These are phyloP conservation scores for Yamadazyma olivae DNA, from an alignment of 805 yeast species.

Conservation along the genomic window DNA sequence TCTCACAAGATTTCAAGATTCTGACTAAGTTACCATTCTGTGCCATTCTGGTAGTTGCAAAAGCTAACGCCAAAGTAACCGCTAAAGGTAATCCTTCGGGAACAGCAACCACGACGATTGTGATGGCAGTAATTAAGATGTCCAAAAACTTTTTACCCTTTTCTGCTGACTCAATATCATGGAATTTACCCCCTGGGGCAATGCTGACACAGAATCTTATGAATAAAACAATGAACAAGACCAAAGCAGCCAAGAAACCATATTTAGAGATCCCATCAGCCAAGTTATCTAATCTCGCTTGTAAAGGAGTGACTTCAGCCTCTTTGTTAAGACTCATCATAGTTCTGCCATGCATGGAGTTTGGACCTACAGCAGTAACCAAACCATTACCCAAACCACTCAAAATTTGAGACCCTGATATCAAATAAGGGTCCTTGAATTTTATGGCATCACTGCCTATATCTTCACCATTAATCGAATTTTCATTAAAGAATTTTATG, in stretches of 20 bases:
- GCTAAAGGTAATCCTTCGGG: slow-evolving; percentile 99
- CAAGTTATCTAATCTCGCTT: slow-evolving; percentile 70
- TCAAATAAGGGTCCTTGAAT: slow-evolving; percentile 74
- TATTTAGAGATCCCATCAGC: slow-evolving; percentile 96
- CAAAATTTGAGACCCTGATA: slow-evolving; percentile 86
- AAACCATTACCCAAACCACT: slow-evolving; percentile 84
- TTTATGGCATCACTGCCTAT: slow-evolving; percentile 36
- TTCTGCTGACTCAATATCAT: slow-evolving; percentile 53
- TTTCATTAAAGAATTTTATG: slow-evolving; percentile 25
- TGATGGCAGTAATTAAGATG: slow-evolving; percentile 85
- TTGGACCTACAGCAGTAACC: slow-evolving; percentile 85
- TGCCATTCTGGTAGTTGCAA: slow-evolving; percentile 98
- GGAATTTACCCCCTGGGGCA: slow-evolving; percentile 47
- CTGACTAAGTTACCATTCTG: slow-evolving; percentile 95
- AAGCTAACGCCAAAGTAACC: slow-evolving; percentile 93
- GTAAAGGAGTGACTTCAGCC: slow-evolving; percentile 85
- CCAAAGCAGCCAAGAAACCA: slow-evolving; percentile 80
- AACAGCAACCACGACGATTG: slow-evolving; percentile 96
- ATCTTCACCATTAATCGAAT: slow-evolving; percentile 32
- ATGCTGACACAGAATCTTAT: slow-evolving; percentile 67
- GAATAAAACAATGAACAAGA: slow-evolving; percentile 78
- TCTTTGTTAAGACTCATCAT: slow-evolving; percentile 77
- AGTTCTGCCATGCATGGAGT: slow-evolving; percentile 90
- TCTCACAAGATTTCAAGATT: slow-evolving; percentile 89
- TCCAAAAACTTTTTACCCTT: slow-evolving; percentile 84